Percentiles rank a stretch among this genome's conserved stretches.
Evolutionary conservation across 306 rosid genomes (phyloP).

Genomic region (Trifolium dubium): DNA sequence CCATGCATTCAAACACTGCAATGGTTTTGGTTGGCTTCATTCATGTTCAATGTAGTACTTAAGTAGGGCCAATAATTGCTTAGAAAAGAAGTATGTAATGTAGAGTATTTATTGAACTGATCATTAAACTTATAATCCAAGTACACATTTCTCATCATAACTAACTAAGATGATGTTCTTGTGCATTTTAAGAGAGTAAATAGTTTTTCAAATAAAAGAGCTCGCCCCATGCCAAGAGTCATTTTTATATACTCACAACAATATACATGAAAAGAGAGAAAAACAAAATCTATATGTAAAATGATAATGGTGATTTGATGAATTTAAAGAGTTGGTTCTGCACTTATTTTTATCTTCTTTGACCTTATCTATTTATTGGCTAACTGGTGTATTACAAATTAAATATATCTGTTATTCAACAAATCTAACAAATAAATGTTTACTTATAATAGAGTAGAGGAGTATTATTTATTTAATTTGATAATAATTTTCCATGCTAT

Average conservation of each 20-base stretch:
- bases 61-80: slow-evolving; percentile 10
- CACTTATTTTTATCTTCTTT: not conserved
- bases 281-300: not conserved
- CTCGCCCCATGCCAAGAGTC: not conserved
- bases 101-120: not conserved
- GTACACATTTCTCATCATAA: not conserved
- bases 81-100: not conserved
- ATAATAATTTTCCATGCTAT: too few relatives aligned
- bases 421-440: too few relatives aligned
- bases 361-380: too few relatives aligned
- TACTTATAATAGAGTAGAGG: too few relatives aligned
- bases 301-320: not conserved
- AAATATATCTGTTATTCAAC: too few relatives aligned
- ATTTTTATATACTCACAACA: not conserved
- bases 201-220: not conserved
- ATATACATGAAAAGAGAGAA: not conserved
- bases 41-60: not conserved
- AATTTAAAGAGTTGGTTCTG: not conserved
- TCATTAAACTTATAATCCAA: not conserved
- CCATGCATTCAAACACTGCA: slow-evolving; percentile 3
- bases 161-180: not conserved
- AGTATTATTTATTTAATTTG: too few relatives aligned
- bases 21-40: not conserved
- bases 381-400: too few relatives aligned
- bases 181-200: not conserved